These are phyloP conservation scores for Stevia rebaudiana DNA, from an alignment of 140 eudicot genomes.

Conservation along the genomic window DNA sequence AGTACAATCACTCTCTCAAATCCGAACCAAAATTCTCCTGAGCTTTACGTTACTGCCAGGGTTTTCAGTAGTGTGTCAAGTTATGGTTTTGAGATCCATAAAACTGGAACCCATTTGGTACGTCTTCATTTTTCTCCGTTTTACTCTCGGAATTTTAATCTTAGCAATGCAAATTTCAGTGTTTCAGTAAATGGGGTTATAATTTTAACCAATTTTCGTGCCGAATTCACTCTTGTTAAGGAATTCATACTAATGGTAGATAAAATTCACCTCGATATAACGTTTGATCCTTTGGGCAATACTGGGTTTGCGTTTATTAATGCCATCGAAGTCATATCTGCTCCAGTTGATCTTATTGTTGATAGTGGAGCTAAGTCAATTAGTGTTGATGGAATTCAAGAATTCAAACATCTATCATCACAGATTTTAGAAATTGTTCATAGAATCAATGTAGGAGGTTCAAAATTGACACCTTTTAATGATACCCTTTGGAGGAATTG, in stretches of 20 bases:
- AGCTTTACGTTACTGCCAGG: conserved; percentile 59
- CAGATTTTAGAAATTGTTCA: conserved; percentile 70
- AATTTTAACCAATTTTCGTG: conserved; percentile 41
- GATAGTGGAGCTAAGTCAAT: conserved; percentile 45
- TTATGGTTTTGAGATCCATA: conserved; percentile 42
- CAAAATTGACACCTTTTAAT: conserved; percentile 65
- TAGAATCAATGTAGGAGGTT: conserved; percentile 91
- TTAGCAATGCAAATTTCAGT: conserved; percentile 45
- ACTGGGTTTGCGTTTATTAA: conserved; percentile 56
- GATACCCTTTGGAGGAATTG: conserved; percentile 96
- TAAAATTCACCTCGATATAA: conserved; percentile 34
- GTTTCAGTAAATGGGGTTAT: conserved; percentile 59
- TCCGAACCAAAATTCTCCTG: conserved; percentile 32
- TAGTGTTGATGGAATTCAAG: conserved; percentile 42
- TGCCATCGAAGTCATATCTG: conserved; percentile 83
- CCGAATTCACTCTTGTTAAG: conserved; percentile 30
- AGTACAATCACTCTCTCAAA: conserved; percentile 37
- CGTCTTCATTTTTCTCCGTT: conserved; percentile 88
- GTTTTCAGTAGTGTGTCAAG: conserved; percentile 48
- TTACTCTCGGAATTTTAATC: conserved; percentile 29
- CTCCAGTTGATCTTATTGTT: conserved; percentile 60
- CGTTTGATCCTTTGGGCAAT: conserved; percentile 34
- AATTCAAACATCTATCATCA: conserved; percentile 46
- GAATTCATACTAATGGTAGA: conserved; percentile 64
- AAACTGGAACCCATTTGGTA: conserved; percentile 68